Percentiles rank a stretch among this genome's conserved stretches.
phyloP scores from a whole-genome alignment of 345 rosid species.

The Eucalyptus polybractea region DNA sequence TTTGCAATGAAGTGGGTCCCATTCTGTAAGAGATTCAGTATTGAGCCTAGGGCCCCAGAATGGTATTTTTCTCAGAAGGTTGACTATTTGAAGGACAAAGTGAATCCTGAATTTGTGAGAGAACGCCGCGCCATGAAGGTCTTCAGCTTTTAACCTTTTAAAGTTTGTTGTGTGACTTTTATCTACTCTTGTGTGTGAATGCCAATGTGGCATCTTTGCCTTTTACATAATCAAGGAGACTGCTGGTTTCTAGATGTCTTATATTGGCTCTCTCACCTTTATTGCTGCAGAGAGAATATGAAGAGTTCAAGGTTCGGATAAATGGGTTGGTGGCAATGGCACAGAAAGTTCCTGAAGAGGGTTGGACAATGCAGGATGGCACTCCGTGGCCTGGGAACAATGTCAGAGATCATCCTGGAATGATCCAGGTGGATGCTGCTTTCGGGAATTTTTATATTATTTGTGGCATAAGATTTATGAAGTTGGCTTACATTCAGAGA shows the following conservation, averaged over 20 bases:
- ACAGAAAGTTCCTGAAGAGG: slow-evolving; percentile 89
- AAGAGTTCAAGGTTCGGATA: slow-evolving; percentile 72
- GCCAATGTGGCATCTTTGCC: neutral
- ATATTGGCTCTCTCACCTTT: neutral
- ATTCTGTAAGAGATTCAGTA: slow-evolving; percentile 62
- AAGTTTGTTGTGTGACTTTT: neutral
- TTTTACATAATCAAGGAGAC: neutral
- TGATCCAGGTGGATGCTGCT: slow-evolving; percentile 63
- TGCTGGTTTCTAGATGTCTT: neutral
- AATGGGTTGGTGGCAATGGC: slow-evolving; percentile 73
- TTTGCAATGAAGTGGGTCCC: slow-evolving; percentile 94
- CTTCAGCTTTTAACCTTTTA: neutral
- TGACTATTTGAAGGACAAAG: slow-evolving; percentile 66
- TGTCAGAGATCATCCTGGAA: slow-evolving; percentile 89
- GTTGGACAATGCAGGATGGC: slow-evolving; percentile 97
- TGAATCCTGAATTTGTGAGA: slow-evolving; percentile 53
- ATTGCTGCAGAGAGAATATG: slow-evolving; percentile 59
- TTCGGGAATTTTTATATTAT: neutral
- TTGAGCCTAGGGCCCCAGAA: slow-evolving; percentile 92
- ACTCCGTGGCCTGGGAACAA: slow-evolving; percentile 93
- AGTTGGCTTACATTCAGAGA: neutral
- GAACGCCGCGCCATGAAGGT: slow-evolving; percentile 91
- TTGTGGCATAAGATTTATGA: neutral
- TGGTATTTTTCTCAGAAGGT: slow-evolving; percentile 75
- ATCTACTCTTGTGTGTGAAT: neutral